phyloP scores from a whole-genome alignment of 164 flowering plant species.

The Brasenia schreberi region DNA sequence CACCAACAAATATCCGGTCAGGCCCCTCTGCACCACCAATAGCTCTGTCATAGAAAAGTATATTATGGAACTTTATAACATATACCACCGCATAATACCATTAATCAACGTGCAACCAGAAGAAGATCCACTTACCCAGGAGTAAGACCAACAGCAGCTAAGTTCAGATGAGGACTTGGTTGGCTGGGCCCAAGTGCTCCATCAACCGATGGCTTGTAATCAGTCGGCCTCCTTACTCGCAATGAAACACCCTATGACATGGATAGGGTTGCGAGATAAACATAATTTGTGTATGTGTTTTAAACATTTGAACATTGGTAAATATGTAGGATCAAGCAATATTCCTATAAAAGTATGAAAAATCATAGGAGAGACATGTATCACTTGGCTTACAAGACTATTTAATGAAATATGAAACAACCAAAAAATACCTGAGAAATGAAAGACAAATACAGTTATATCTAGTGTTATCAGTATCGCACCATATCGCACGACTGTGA shows the following conservation, averaged over 20 bases:
- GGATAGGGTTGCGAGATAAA: neutral
- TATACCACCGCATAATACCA: neutral
- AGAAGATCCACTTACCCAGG: slow-evolving; percentile 38
- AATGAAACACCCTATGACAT: slow-evolving; percentile 62
- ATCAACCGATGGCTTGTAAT: slow-evolving; percentile 76
- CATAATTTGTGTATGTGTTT: too few species aligned
- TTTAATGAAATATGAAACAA: too few species aligned
- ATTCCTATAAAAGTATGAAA: too few species aligned
- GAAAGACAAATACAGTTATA: too few species aligned
- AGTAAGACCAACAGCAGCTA: slow-evolving; percentile 66
- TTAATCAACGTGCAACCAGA: neutral
- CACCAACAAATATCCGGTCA: slow-evolving; percentile 82
- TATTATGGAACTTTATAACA: neutral
- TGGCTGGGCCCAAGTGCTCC: slow-evolving; percentile 93
- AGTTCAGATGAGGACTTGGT: slow-evolving; percentile 64
- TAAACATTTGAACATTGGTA: too few species aligned
- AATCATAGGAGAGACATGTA: too few species aligned
- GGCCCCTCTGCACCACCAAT: slow-evolving; percentile 67
- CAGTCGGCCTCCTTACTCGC: slow-evolving; percentile 76
- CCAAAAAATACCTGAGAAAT: too few species aligned
- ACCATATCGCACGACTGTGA: too few species aligned
- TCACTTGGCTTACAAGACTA: too few species aligned
- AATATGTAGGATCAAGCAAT: too few species aligned
- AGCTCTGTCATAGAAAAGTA: slow-evolving; percentile 24
- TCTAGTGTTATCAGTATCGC: too few species aligned